These are phyloP conservation scores for Raphidocelis subcapitata DNA, from an alignment of 139 green algal genomes.

Conservation along the genomic window DNA sequence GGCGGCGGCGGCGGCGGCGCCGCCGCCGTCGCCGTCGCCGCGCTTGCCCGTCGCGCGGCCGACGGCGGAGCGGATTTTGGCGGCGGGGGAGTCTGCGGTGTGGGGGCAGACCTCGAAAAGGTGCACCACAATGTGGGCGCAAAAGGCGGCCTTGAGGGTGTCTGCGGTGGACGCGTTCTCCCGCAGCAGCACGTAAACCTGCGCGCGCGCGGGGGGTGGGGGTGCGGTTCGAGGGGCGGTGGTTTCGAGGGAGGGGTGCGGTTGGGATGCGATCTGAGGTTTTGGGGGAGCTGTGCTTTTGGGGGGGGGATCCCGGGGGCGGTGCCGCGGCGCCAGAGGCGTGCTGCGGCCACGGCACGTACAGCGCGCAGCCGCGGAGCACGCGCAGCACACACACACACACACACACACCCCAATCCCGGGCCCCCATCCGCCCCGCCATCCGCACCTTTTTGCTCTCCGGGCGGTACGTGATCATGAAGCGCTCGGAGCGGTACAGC, in stretches of 20 bases:
- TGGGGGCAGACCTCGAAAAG: constrained; percentile 37
- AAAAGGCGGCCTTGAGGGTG: constrained; percentile 66
- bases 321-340: no score
- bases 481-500: constrained; percentile 46
- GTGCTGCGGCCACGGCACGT: no score
- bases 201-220: no score
- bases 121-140: constrained; percentile 71
- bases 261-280: not conserved
- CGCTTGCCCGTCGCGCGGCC: not conserved
- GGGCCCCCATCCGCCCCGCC: not conserved
- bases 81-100: constrained; percentile 3
- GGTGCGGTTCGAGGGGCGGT: no score
- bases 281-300: no score
- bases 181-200: constrained; percentile 75
- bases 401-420: not conserved
- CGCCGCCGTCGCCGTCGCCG: not conserved
- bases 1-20: not conserved
- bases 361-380: no score
- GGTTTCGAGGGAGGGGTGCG: not conserved
- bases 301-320: no score
- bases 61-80: not conserved
- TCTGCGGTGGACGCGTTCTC: constrained; percentile 53
- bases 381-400: not conserved
- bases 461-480: constrained; percentile 63
- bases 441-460: constrained; percentile 24